These are phyloP conservation scores for Arthroderma uncinatum DNA, from an alignment of 2,329 filamentous ascomycete species.

Conservation along the genomic window DNA sequence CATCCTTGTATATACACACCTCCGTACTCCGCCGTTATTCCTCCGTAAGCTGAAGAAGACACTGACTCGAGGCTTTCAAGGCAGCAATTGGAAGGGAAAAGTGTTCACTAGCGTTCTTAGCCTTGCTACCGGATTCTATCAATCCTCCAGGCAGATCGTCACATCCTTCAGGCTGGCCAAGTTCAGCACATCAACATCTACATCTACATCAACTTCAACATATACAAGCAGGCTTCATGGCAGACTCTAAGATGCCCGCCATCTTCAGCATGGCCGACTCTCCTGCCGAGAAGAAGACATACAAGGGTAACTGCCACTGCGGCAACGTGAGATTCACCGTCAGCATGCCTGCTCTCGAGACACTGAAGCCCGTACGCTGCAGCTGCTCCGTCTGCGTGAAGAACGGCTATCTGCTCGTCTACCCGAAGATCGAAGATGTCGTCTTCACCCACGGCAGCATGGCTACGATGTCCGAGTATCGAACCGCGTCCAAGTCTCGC, in stretches of 20 bases:
- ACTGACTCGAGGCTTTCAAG: not conserved
- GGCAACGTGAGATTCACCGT: conserved; percentile 17
- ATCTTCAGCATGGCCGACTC: not conserved
- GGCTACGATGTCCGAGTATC: conserved; percentile 5
- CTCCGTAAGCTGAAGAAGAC: no score
- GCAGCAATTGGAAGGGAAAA: not conserved
- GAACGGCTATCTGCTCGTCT: conserved; percentile 23
- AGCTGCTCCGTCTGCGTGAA: conserved; percentile 20
- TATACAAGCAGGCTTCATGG: no score
- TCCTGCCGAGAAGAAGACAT: conserved; percentile 6
- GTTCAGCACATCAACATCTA: no score
- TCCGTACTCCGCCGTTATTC: no score
- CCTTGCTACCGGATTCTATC: not conserved
- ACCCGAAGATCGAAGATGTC: conserved; percentile 19
- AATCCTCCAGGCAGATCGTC: not conserved
- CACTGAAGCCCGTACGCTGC: conserved; percentile 15
- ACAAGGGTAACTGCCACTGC: conserved; percentile 21
- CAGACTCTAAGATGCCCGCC: not conserved
- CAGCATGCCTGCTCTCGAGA: conserved; percentile 14
- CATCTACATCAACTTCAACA: no score
- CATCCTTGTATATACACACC: no score
- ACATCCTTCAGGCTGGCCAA: no score
- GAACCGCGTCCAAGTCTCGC: not conserved
- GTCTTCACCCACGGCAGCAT: conserved; percentile 4
- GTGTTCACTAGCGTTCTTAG: not conserved